Conservation (phyloP, 495 filamentous ascomycete genomes). For the Penicillium pancosmium region DNA sequence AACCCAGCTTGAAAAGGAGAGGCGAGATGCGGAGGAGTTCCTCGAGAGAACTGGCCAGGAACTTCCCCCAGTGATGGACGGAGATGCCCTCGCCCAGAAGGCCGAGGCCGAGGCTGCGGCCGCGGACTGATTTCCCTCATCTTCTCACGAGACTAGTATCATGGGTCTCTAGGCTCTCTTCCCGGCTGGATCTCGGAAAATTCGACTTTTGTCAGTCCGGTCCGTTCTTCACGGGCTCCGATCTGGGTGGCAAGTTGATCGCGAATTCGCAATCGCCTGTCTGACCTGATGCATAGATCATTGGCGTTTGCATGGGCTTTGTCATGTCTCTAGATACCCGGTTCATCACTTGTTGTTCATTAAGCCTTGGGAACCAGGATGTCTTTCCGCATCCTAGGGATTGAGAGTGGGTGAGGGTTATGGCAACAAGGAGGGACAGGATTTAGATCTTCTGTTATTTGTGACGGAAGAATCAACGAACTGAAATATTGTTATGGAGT, state of each 20-base stretch:
- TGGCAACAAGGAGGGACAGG: constrained; percentile 20
- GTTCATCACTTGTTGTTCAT: constrained; percentile 10
- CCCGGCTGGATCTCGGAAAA: constrained; percentile 25
- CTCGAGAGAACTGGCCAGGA: constrained; percentile 35
- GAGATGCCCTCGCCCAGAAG: constrained; percentile 28
- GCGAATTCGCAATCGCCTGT: constrained; percentile 14
- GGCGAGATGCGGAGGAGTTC: constrained; percentile 50
- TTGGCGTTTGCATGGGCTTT: constrained; percentile 19
- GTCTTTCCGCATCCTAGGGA: neutral
- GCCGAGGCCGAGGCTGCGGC: constrained; percentile 1
- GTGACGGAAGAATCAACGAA: constrained; percentile 33
- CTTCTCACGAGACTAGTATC: constrained; percentile 30
- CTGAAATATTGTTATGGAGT: constrained; percentile 39
- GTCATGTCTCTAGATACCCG: constrained; percentile 17
- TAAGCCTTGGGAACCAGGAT: constrained; percentile 9
- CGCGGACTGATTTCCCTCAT: constrained; percentile 33
- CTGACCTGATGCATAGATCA: constrained; percentile 9
- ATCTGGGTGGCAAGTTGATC: constrained; percentile 31
- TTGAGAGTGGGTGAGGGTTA: constrained; percentile 15
- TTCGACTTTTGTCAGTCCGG: constrained; percentile 24
- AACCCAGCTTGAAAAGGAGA: constrained; percentile 61
- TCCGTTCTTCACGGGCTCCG: constrained; percentile 29
- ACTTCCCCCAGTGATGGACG: constrained; percentile 27
- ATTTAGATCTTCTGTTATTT: constrained; percentile 26
- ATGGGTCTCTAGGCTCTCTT: constrained; percentile 36